A percentile compares a stretch with the other conserved stretches of the same genome.
Evolutionary conservation across 768 basidiomycete genomes (phyloP).

Genomic region (Fomitopsis serialis): DNA sequence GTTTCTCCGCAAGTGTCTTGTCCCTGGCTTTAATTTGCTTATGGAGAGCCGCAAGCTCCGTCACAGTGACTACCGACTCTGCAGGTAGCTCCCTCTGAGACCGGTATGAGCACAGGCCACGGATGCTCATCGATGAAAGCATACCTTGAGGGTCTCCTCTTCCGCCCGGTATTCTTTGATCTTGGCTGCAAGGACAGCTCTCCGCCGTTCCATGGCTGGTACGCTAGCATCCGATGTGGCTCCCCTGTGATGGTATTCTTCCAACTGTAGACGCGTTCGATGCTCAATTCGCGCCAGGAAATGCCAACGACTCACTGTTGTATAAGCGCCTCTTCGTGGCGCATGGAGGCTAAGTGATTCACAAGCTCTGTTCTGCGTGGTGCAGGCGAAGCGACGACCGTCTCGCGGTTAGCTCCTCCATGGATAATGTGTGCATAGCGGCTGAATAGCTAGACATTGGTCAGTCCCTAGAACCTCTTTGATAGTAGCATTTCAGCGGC

Average conservation of each 20-base stretch:
- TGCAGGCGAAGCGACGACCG: slow-evolving; percentile 29
- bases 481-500: not conserved
- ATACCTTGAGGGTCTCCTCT: slow-evolving; percentile 30
- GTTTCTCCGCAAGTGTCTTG: slow-evolving; percentile 37
- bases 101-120: not conserved
- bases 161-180: slow-evolving; percentile 43
- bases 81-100: slow-evolving; percentile 27
- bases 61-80: slow-evolving; percentile 28
- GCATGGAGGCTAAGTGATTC: slow-evolving; percentile 26
- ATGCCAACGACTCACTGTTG: slow-evolving; percentile 26
- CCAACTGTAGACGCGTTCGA: slow-evolving; percentile 27
- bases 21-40: slow-evolving; percentile 31
- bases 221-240: slow-evolving; percentile 20
- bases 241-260: slow-evolving; percentile 24
- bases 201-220: slow-evolving; percentile 31
- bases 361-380: slow-evolving; percentile 32
- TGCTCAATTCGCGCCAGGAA: not conserved
- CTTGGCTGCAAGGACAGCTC: slow-evolving; percentile 37
- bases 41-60: slow-evolving; percentile 33
- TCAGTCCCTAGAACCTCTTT: too few species aligned
- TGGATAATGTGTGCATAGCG: slow-evolving; percentile 30
- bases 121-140: not conserved
- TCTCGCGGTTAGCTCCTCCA: slow-evolving; percentile 25
- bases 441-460: slow-evolving; percentile 30
- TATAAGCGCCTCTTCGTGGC: slow-evolving; percentile 33